phyloP scores from a whole-genome alignment of 2,329 filamentous ascomycete species.

The Neodidymelliopsis sp. region DNA sequence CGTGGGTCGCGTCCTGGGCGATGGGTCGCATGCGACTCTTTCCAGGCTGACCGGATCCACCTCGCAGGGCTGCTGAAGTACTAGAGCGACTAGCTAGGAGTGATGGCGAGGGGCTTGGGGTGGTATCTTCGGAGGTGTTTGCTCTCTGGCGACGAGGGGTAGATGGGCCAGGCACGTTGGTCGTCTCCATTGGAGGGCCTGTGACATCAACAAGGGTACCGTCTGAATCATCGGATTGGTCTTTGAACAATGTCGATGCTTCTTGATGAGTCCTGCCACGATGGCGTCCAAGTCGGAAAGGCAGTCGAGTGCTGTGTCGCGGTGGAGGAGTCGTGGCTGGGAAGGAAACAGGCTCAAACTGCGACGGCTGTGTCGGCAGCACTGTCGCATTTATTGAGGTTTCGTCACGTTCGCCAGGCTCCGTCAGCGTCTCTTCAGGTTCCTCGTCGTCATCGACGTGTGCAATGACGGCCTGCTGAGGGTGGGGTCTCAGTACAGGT shows the following conservation, averaged over 20 bases:
- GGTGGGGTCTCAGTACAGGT: constrained; percentile 30
- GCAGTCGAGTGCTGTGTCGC: constrained; percentile 25
- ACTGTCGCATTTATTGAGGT: neutral
- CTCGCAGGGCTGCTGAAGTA: constrained; percentile 25
- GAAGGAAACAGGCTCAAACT: neutral
- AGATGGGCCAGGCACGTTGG: neutral
- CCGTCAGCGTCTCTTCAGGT: neutral
- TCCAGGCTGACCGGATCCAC: constrained; percentile 19
- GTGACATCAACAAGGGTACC: neutral
- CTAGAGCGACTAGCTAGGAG: constrained; percentile 18
- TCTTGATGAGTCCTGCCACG: neutral
- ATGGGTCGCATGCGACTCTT: constrained; percentile 12
- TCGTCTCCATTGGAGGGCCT: neutral
- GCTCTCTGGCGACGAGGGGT: constrained; percentile 9
- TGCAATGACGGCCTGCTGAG: constrained; percentile 31
- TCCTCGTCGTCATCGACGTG: constrained; percentile 28
- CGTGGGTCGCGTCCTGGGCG: constrained; percentile 15
- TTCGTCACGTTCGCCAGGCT: neutral
- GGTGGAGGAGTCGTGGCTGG: constrained; percentile 5
- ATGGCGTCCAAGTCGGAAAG: constrained; percentile 31
- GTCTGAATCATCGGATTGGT: neutral
- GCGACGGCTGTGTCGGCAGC: neutral
- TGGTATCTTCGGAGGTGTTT: constrained; percentile 19
- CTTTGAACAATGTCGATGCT: neutral
- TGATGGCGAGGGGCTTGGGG: constrained; percentile 5